phyloP scores from a whole-genome alignment of 257 asterid species.

The Solanum dulcamara region DNA sequence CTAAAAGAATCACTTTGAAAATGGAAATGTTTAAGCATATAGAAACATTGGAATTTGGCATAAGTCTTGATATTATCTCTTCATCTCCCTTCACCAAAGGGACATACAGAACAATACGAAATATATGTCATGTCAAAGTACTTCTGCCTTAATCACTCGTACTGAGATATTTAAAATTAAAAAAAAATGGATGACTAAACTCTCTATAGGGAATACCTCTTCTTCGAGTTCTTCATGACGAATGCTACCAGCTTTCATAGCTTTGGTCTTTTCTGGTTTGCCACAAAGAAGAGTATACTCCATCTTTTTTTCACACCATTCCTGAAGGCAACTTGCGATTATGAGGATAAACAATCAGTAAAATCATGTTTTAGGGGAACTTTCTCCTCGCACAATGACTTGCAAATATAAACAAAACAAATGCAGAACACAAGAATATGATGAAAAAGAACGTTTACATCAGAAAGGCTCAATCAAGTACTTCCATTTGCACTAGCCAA shows the following conservation, averaged over 20 bases:
- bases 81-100: neutral
- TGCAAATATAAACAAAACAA: neutral
- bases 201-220: slow-evolving; percentile 40
- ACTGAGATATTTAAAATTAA: neutral
- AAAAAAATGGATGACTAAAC: neutral
- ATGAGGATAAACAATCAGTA: neutral
- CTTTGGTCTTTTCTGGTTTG: slow-evolving; percentile 45
- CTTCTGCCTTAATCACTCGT: neutral
- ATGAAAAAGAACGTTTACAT: neutral
- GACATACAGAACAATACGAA: neutral
- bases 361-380: neutral
- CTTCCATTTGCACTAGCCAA: neutral
- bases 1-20: neutral
- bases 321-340: slow-evolving; percentile 25
- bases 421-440: neutral
- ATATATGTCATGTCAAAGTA: neutral
- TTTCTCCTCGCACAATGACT: neutral
- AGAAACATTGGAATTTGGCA: neutral
- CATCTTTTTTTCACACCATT: slow-evolving; percentile 93
- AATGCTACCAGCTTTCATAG: slow-evolving; percentile 79
- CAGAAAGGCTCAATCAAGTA: neutral
- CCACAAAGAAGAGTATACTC: slow-evolving; percentile 48
- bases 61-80: neutral
- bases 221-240: slow-evolving; percentile 74
- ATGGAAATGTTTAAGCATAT: neutral